A percentile compares a stretch with the other conserved stretches of the same genome.
These are phyloP conservation scores for Eleusine coracana DNA, from an alignment of 176 grass and related monocot species.

Conservation along the genomic window DNA sequence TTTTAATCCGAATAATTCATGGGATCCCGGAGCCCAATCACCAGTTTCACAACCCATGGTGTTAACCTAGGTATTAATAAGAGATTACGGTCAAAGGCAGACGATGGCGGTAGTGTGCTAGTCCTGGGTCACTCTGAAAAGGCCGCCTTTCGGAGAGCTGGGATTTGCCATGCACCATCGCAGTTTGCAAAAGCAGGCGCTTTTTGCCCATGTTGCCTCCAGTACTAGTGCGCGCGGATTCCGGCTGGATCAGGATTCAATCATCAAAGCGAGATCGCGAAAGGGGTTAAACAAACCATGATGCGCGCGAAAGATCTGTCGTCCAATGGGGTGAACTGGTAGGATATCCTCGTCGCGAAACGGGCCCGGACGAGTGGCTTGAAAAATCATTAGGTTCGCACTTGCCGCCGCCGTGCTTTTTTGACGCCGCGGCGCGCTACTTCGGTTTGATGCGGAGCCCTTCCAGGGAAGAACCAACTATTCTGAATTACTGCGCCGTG, in stretches of 20 bases:
- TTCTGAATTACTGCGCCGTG: neutral
- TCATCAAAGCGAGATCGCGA: neutral
- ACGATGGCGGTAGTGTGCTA: neutral
- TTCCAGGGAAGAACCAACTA: neutral
- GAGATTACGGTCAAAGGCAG: too few relatives aligned
- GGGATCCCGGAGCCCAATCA: neutral
- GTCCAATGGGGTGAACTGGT: neutral
- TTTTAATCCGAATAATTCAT: neutral
- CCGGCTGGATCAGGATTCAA: conserved; percentile 26
- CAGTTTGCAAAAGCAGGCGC: neutral
- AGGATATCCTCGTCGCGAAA: neutral
- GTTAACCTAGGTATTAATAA: neutral
- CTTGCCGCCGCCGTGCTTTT: conserved; percentile 6
- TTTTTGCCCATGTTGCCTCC: neutral
- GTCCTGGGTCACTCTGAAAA: neutral
- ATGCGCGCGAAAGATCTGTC: too few relatives aligned
- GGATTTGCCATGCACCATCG: neutral
- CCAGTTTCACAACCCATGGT: neutral
- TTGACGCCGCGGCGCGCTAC: neutral
- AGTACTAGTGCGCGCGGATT: neutral
- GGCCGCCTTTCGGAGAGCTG: neutral
- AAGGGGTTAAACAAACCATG: neutral
- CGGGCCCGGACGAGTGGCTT: neutral
- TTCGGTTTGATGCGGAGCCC: neutral
- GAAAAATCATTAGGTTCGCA: neutral